Base-by-base conservation (phyloP, 2,329 filamentous ascomycete species). In the Fusarium pseudocircinatum region DNA sequence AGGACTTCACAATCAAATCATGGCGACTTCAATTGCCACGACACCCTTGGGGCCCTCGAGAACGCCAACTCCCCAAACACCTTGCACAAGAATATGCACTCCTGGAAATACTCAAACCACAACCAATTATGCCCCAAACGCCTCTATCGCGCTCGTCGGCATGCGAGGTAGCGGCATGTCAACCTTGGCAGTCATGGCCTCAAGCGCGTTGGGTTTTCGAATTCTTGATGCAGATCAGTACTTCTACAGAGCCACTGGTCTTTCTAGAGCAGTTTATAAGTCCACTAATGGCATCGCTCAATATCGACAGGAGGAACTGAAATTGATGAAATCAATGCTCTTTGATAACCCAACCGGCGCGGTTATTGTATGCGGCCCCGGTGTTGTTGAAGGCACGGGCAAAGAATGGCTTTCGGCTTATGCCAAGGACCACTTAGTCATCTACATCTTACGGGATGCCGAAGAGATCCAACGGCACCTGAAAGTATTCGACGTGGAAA, bases 131-230 rank as follows among this genome's bases (percentile, higher is more conserved):
- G 61, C 52, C 1, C 11, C 43, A 5, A 6, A 40, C 9, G 52
- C 64, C 2, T 67, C 64, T 1, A 42, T 67, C 6, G 64, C 24
- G 4, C 64, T 67, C 4, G 47, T 67, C 2, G 64, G 64, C 3
- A 47, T 67, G 52, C 64, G 64, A 2, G 62, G 64, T 1, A 67
- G 62, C 6, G 64, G 64, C 6, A 10, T 67, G 46, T 67, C 64
- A 4, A 67, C 64, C 3, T 20, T 67, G 1, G 64, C 64, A 0
- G 37, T 67, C 7, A 26, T 67, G 28, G 62, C 64, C 15, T 67
- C 64, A 3, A 67, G 64, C 18, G 36, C 64, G 0, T 6, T 67
- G 2, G 39, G 53, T 0, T 67, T 67, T 8, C 44, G 46, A 10
- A 36, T 67, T 46, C 46, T 67, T 2, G 64, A 67, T 13, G 62